Base-by-base conservation (phyloP, 2,329 filamentous ascomycete genomes). In the Ophiostoma australiae region DNA sequence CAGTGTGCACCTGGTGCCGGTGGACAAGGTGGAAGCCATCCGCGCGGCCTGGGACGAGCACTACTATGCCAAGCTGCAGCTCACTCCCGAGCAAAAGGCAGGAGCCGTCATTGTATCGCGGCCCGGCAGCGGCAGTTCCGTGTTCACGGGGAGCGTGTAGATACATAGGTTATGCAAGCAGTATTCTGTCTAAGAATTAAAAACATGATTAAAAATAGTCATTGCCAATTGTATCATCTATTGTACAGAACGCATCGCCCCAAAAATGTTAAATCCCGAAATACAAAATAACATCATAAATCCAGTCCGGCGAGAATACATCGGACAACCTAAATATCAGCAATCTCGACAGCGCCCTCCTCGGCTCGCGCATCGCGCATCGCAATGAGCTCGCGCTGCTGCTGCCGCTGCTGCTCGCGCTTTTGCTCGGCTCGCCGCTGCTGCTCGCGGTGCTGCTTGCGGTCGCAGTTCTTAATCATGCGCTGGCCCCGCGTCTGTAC, bases 1-100 rank as follows among this genome's bases (percentile, higher is more conserved):
- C 82, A 95, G 89, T 73, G 94, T 99, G 72, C 95, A 99, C 81
- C 85, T 99, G 71, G 91, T 98, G 69, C 91, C 94, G 0, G 91
- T 89, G 72, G 87, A 93, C 76, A 94, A 91, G 80, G 91, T 97
- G 0, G 89, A 90, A 5, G 87, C 83, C 35, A 91, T 99, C 31
- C 92, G 87, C 79, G 84, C 87, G 76, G 92, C 92, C 5, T 89
- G 95, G 86, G 87, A 91, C 76, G 85, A 86, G 73, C 89, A 93
- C 78, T 99, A 98, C 79, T 98, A 96, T 80, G 82, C 85, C 71
- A 91, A 90, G 82, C 85, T 86, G 75, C 77, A 83, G 6, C 76
- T 89, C 73, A 90, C 84, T 0, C 85, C 87, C 31, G 91, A 95
- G 81, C 91, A 93, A 81, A 83, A 90, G 77, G 85, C 87, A 71